Percentiles rank a stretch among this genome's conserved stretches.
These are phyloP conservation scores for Mucor indicus DNA, from an alignment of 371 early-diverging fungal genomes.

Conservation along the genomic window DNA sequence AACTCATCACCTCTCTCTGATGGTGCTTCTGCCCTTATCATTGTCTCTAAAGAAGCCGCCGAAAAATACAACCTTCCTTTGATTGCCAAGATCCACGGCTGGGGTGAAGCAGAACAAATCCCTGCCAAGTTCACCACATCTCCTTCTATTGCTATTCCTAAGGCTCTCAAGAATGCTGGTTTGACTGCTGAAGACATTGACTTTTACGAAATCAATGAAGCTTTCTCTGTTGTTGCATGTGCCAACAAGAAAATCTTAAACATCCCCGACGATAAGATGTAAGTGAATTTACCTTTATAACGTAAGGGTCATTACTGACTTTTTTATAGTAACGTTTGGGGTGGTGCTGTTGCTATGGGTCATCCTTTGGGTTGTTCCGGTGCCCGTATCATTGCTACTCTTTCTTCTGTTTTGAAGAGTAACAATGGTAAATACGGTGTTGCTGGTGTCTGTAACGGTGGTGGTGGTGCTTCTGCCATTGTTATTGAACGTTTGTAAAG, in stretches of 20 bases:
- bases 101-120: conserved; percentile 74
- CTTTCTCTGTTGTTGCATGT: conserved; percentile 93
- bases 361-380: conserved; percentile 99
- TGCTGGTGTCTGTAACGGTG: conserved; percentile 96
- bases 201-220: conserved; percentile 96
- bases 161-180: conserved; percentile 84
- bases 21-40: conserved; percentile 91
- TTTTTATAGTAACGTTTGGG: conserved; percentile 72
- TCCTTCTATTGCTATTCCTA: conserved; percentile 90
- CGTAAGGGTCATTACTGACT: background rate
- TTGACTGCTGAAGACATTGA: conserved; percentile 66
- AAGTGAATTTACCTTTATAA: background rate
- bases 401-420: conserved; percentile 71
- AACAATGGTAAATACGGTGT: conserved; percentile 77
- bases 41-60: conserved; percentile 78
- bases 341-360: conserved; percentile 97
- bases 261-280: conserved; percentile 69
- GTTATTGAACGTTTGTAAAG: conserved; percentile 74
- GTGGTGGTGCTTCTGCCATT: conserved; percentile 91
- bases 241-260: conserved; percentile 85
- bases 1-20: conserved; percentile 94
- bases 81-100: conserved; percentile 70
- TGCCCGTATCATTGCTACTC: conserved; percentile 87
- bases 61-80: conserved; percentile 72
- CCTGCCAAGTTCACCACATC: conserved; percentile 92